phyloP scores from a whole-genome alignment of 371 early-diverging fungal species.

The Rhizopus delemar region DNA sequence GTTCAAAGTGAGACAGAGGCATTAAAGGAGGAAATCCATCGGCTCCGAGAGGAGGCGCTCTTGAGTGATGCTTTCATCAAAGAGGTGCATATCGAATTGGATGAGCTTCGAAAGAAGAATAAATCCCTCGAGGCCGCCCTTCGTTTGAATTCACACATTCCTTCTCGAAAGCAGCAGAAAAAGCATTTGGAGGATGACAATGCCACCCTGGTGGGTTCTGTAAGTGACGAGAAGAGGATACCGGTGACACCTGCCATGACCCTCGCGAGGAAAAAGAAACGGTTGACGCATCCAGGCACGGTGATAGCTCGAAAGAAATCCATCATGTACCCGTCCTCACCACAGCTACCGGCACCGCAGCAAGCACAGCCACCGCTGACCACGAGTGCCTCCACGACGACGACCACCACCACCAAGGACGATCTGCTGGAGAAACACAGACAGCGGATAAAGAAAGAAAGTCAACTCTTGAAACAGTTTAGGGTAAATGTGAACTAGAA shows the following conservation, averaged over 20 bases:
- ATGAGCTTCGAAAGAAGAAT: conserved; percentile 16
- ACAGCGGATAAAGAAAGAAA: conserved; percentile 19
- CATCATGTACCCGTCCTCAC: too few relatives aligned
- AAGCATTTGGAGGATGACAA: conserved; percentile 7
- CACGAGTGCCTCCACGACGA: neutral
- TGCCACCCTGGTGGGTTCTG: conserved; percentile 14
- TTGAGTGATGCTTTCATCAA: conserved; percentile 27
- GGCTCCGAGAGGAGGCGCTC: conserved; percentile 13
- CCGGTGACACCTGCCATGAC: conserved; percentile 1
- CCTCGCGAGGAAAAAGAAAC: conserved; percentile 8
- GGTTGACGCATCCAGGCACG: neutral
- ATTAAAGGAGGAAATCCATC: conserved; percentile 21
- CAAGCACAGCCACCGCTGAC: too few relatives aligned
- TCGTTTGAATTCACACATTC: too few relatives aligned
- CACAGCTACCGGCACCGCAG: neutral
- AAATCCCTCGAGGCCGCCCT: neutral
- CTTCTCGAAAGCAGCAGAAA: neutral
- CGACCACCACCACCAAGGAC: neutral
- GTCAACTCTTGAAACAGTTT: conserved; percentile 18
- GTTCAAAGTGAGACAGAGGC: conserved; percentile 27
- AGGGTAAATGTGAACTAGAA: conserved; percentile 5
- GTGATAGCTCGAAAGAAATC: too few relatives aligned
- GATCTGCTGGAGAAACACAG: conserved; percentile 18
- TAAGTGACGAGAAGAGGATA: neutral
- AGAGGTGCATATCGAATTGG: conserved; percentile 26